These are phyloP conservation scores for Fusarium marasasianum DNA, from an alignment of 2,329 filamentous ascomycete species.

Conservation along the genomic window DNA sequence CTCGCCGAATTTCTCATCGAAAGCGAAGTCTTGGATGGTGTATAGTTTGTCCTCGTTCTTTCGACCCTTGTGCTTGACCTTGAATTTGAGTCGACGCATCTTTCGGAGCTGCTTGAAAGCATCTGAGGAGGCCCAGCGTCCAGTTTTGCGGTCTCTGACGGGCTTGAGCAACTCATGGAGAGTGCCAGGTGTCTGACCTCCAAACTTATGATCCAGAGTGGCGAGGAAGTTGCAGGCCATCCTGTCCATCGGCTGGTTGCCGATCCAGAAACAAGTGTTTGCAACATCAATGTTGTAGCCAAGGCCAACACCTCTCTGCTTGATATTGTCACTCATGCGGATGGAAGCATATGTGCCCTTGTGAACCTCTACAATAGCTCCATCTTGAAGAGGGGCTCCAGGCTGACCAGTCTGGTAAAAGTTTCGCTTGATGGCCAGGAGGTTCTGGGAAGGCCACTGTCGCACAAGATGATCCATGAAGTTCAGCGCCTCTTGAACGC, in stretches of 20 bases:
- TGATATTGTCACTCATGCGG: constrained; percentile 69
- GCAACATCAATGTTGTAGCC: constrained; percentile 91
- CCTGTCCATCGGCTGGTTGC: constrained; percentile 50
- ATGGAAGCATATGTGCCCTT: constrained; percentile 92
- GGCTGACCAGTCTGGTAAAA: constrained; percentile 73
- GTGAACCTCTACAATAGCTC: constrained; percentile 74
- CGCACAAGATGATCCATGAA: constrained; percentile 92
- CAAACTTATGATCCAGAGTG: constrained; percentile 44
- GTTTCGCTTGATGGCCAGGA: constrained; percentile 79
- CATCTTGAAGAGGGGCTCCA: constrained; percentile 64
- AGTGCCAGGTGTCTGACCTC: constrained; percentile 36
- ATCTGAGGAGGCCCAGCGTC: constrained; percentile 54
- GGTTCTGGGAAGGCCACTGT: constrained; percentile 74
- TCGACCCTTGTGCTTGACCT: constrained; percentile 61
- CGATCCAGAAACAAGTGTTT: constrained; percentile 87
- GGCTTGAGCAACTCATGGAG: constrained; percentile 50
- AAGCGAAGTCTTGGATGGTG: constrained; percentile 62
- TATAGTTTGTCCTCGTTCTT: constrained; percentile 58
- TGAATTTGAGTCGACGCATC: constrained; percentile 65
- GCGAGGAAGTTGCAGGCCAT: constrained; percentile 50
- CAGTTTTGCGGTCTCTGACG: constrained; percentile 30
- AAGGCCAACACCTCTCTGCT: constrained; percentile 67
- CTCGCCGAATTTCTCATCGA: constrained; percentile 52
- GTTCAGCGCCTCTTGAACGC: constrained; percentile 82
- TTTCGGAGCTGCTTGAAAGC: constrained; percentile 65